Evolutionary conservation across 768 basidiomycete genomes (phyloP).

Genomic region (Lactarius akahatsu): DNA sequence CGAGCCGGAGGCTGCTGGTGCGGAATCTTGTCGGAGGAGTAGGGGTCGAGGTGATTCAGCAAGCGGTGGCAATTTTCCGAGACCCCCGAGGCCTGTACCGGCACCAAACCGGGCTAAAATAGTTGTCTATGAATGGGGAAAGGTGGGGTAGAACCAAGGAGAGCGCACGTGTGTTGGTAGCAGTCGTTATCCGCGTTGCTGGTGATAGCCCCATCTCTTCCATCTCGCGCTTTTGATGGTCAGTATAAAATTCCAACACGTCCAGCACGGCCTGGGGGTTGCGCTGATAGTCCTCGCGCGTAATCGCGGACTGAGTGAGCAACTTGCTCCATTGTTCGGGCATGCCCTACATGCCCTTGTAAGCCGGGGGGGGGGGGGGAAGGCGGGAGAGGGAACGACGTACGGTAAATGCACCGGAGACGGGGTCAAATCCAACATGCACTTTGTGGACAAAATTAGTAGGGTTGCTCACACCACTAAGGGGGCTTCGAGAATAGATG

Average conservation of each 20-base stretch:
- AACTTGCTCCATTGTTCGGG: constrained; percentile 97
- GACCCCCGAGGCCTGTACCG: constrained; percentile 83
- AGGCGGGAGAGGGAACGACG: constrained; percentile 36
- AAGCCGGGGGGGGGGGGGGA: neutral
- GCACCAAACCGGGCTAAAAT: constrained; percentile 84
- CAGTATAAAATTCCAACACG: constrained; percentile 97
- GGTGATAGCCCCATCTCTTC: constrained; percentile 53
- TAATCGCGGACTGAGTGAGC: constrained; percentile 96
- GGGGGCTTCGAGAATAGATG: constrained; percentile 86
- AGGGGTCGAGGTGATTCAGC: constrained; percentile 35
- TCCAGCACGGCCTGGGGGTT: constrained; percentile 97
- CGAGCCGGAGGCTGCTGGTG: constrained; percentile 37
- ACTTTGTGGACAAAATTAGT: constrained; percentile 99
- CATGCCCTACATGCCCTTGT: constrained; percentile 61
- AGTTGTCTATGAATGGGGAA: constrained; percentile 34
- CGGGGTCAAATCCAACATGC: constrained; percentile 95
- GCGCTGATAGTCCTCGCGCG: constrained; percentile 94
- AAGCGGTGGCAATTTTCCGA: constrained; percentile 46
- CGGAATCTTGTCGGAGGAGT: constrained; percentile 48
- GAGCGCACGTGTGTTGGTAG: constrained; percentile 28
- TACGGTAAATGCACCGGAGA: constrained; percentile 92
- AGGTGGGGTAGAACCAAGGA: constrained; percentile 34
- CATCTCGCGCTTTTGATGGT: constrained; percentile 92
- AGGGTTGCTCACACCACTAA: constrained; percentile 91
- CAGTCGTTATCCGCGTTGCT: constrained; percentile 31